Evolutionary conservation across 2,329 filamentous ascomycete species (phyloP).

Genomic region (Penicillium hesseltinei): DNA sequence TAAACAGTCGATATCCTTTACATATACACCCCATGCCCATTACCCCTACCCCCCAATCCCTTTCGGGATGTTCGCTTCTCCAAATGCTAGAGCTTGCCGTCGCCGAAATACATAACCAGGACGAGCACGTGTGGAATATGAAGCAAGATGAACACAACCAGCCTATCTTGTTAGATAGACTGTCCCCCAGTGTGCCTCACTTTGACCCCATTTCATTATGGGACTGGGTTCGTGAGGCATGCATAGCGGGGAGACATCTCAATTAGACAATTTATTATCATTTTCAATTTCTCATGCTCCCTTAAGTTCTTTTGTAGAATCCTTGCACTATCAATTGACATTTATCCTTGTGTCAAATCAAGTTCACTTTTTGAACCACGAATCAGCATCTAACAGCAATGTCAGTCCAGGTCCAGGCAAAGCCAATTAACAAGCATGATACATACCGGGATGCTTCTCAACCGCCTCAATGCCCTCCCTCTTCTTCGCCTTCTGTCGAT

Average conservation of each 20-base stretch:
- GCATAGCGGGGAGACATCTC: conserved; percentile 47
- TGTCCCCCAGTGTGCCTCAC: conserved; percentile 39
- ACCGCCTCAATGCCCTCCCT: conserved; percentile 49
- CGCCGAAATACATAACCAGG: conserved; percentile 48
- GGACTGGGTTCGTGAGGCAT: conserved; percentile 42
- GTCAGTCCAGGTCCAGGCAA: conserved; percentile 5
- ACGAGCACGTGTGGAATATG: conserved; percentile 57
- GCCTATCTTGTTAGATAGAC: conserved; percentile 26
- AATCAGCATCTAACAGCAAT: conserved; percentile 33
- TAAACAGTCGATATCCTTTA: not conserved
- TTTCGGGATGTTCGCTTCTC: conserved; percentile 39
- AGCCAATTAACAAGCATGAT: not conserved
- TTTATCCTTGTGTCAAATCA: not conserved
- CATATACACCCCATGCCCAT: not conserved
- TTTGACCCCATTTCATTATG: conserved; percentile 49
- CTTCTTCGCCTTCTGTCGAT: conserved; percentile 52
- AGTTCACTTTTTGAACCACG: conserved; percentile 23
- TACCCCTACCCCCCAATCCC: not conserved
- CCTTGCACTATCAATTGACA: not conserved
- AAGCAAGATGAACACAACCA: conserved; percentile 52
- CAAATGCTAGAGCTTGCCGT: conserved; percentile 58
- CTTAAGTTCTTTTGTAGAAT: not conserved
- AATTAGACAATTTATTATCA: conserved; percentile 5
- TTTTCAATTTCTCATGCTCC: not conserved
- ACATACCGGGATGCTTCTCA: conserved; percentile 38